Conservation (phyloP, 176 grass and related monocot species). For the Phoenix roebelenii region DNA sequence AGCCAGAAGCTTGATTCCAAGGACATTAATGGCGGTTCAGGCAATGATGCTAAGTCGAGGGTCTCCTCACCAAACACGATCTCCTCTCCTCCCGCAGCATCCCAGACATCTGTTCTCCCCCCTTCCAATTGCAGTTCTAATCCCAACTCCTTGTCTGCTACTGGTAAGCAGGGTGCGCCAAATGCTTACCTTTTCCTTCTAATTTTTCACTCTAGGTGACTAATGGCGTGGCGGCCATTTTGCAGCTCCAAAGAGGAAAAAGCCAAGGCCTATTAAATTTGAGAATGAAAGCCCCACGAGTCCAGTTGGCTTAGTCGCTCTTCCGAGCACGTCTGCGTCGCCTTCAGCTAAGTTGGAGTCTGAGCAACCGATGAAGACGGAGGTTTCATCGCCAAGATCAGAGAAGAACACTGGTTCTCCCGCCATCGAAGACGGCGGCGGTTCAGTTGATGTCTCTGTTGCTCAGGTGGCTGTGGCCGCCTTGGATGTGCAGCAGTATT, state of each 20-base stretch:
- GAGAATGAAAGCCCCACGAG: conserved; percentile 33
- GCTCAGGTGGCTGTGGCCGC: not conserved
- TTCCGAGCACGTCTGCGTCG: conserved; percentile 8
- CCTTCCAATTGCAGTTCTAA: conserved; percentile 46
- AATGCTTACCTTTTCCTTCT: not conserved
- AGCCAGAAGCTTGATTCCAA: conserved; percentile 49
- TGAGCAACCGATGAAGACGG: conserved; percentile 22
- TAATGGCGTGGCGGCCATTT: no score
- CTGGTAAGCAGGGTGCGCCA: conserved; percentile 21
- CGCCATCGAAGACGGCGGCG: conserved; percentile 29
- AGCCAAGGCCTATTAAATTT: conserved; percentile 65
- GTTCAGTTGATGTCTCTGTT: conserved; percentile 3
- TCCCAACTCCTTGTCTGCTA: conserved; percentile 31
- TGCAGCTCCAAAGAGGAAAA: conserved; percentile 85
- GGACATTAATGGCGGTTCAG: conserved; percentile 19
- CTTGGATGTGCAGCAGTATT: conserved; percentile 17
- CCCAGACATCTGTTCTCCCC: conserved; percentile 26
- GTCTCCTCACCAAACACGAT: conserved; percentile 51
- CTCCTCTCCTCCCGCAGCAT: conserved; percentile 2
- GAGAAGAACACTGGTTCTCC: conserved; percentile 37
- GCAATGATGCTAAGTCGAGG: conserved; percentile 47
- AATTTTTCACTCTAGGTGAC: not conserved
- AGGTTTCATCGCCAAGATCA: conserved; percentile 39
- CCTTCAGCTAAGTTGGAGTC: conserved; percentile 12
- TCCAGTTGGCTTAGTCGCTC: conserved; percentile 2